These are phyloP conservation scores for Schoenoplectus tabernaemontani DNA, from an alignment of 202 grass and related monocot species.

Conservation along the genomic window DNA sequence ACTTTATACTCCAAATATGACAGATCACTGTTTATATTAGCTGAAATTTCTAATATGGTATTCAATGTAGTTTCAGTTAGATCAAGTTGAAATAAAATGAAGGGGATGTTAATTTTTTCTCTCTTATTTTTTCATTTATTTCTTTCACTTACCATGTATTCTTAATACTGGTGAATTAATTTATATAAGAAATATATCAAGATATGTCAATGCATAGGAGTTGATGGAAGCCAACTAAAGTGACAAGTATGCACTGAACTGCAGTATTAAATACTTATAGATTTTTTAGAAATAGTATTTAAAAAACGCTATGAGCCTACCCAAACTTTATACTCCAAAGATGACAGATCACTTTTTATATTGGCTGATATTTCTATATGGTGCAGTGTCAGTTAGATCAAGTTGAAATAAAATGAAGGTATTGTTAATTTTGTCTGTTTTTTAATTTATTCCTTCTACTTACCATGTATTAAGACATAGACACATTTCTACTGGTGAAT, in stretches of 20 bases:
- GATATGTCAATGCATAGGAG: no score
- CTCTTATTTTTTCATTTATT: neutral
- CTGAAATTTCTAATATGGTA: neutral
- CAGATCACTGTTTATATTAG: neutral
- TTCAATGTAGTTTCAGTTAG: neutral
- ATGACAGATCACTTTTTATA: neutral
- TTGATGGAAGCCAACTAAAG: no score
- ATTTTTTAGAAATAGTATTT: no score
- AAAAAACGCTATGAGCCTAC: neutral
- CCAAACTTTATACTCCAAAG: neutral
- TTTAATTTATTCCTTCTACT: neutral
- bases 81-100: neutral
- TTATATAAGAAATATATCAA: neutral
- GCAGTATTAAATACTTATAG: no score
- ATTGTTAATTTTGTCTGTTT: neutral
- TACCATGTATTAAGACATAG: neutral
- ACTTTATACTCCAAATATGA: neutral
- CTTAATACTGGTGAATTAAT: neutral
- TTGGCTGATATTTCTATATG: neutral
- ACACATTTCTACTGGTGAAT: neutral
- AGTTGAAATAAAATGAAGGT: neutral
- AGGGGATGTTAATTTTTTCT: neutral
- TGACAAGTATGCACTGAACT: no score
- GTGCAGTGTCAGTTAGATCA: neutral
- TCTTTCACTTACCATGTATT: neutral